A percentile compares a stretch with the other conserved stretches of the same genome.
Conservation (phyloP, 345 rosid species). For the Eucalyptus rudis region DNA sequence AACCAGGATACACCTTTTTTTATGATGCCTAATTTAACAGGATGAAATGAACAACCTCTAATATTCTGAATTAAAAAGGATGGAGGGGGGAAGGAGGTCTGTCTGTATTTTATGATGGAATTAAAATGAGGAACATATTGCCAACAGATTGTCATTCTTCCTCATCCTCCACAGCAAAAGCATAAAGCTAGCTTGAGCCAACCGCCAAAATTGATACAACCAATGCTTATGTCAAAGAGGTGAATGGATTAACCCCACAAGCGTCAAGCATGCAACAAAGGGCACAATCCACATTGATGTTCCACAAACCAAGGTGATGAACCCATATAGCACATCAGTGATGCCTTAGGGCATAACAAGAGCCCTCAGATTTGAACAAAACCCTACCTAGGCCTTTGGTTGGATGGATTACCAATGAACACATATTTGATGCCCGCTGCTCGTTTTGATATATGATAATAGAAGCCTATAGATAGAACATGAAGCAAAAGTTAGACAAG, state of each 20-base stretch:
- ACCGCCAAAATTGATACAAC: background rate
- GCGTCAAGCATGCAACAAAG: background rate
- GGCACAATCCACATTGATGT: background rate
- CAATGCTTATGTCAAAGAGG: background rate
- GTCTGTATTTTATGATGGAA: background rate
- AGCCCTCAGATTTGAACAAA: background rate
- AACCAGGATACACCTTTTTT: background rate
- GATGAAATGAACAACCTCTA: background rate
- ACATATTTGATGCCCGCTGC: constrained; percentile 76
- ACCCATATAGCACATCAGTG: background rate
- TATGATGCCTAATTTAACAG: background rate
- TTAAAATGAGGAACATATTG: background rate
- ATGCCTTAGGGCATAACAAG: background rate
- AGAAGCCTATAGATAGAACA: constrained; percentile 37
- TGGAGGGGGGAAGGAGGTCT: background rate
- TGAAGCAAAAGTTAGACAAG: background rate
- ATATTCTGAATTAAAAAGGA: background rate
- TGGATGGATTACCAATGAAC: constrained; percentile 82
- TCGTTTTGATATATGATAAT: constrained; percentile 90
- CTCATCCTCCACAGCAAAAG: background rate
- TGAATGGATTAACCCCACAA: background rate
- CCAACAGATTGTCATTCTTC: background rate
- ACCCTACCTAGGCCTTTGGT: constrained; percentile 84
- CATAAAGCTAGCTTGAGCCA: background rate
- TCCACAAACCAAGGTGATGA: background rate